Evolutionary conservation across 192 early-diverging fungal species (phyloP).

Genomic region (Coemansia sp.): DNA sequence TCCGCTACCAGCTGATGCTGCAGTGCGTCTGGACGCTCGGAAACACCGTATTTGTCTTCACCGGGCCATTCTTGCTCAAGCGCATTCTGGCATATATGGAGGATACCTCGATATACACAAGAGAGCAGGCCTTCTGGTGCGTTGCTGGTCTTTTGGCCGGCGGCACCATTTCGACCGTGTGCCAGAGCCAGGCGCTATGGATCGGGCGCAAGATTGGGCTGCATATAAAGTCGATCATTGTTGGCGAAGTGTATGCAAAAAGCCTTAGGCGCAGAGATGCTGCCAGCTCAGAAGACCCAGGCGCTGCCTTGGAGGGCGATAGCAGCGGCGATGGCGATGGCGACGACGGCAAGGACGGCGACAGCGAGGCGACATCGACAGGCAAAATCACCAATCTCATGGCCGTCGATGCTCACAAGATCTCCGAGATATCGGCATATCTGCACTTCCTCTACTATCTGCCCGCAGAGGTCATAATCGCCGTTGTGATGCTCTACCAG

Average conservation of each 20-base stretch:
- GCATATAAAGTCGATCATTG: conserved; percentile 60
- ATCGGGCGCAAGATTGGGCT: conserved; percentile 69
- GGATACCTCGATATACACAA: conserved; percentile 51
- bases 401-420: conserved; percentile 65
- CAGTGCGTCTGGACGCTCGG: conserved; percentile 54
- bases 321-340: conserved; percentile 2
- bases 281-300: conserved; percentile 14
- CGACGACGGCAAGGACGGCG: conserved; percentile 26
- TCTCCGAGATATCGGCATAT: conserved; percentile 57
- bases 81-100: conserved; percentile 62
- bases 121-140: conserved; percentile 58
- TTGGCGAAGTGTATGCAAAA: conserved; percentile 71
- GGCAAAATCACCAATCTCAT: conserved; percentile 73
- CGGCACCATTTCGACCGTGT: conserved; percentile 44
- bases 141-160: conserved; percentile 61
- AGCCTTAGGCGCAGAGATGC: conserved; percentile 59
- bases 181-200: conserved; percentile 65
- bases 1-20: conserved; percentile 46
- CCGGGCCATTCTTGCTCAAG: conserved; percentile 58
- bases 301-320: neutral
- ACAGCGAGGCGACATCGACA: conserved; percentile 38
- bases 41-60: conserved; percentile 53
- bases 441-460: conserved; percentile 61
- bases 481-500: conserved; percentile 63
- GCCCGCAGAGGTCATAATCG: conserved; percentile 64